Percentiles rank a stretch among this genome's conserved stretches.
Conservation (phyloP, 2,329 filamentous ascomycete species). For the Hypoxylon sp. region DNA sequence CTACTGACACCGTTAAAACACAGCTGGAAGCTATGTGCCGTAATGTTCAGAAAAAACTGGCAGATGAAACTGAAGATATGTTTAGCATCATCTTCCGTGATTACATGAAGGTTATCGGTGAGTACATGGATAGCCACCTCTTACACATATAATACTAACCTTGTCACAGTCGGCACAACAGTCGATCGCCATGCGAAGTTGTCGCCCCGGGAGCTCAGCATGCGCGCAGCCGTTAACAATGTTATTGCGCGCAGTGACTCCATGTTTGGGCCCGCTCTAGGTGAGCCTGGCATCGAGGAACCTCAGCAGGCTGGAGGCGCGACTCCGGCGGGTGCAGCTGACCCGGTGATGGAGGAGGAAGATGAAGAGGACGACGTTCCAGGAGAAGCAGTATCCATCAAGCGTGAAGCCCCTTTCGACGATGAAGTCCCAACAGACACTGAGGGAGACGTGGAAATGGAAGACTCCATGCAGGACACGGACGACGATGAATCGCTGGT, state of each 20-base stretch:
- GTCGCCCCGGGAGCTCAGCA: slow-evolving; percentile 34
- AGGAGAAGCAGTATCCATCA: background rate
- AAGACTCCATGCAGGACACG: background rate
- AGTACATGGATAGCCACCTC: slow-evolving; percentile 14
- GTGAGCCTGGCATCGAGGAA: background rate
- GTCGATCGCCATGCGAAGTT: slow-evolving; percentile 27
- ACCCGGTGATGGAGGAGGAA: background rate
- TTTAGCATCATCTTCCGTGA: slow-evolving; percentile 35
- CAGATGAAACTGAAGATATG: slow-evolving; percentile 29
- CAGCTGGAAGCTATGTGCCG: slow-evolving; percentile 58
- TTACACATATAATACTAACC: slow-evolving; percentile 27
- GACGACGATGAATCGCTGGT: background rate
- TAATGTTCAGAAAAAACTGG: slow-evolving; percentile 33
- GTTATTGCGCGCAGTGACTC: slow-evolving; percentile 34
- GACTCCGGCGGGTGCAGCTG: background rate
- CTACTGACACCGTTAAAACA: slow-evolving; percentile 59
- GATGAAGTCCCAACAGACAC: background rate
- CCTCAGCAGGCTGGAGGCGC: background rate
- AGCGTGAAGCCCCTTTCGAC: background rate
- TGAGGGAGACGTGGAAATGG: background rate
- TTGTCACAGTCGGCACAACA: slow-evolving; percentile 39
- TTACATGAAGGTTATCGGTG: slow-evolving; percentile 48
- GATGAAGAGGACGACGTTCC: background rate
- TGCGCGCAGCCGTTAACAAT: slow-evolving; percentile 35
- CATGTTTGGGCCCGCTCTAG: slow-evolving; percentile 39